Evolutionary conservation across 306 rosid species (phyloP), one percentile per base, ranked within the genome.

Genomic region (Sesbania bispinosa): DNA sequence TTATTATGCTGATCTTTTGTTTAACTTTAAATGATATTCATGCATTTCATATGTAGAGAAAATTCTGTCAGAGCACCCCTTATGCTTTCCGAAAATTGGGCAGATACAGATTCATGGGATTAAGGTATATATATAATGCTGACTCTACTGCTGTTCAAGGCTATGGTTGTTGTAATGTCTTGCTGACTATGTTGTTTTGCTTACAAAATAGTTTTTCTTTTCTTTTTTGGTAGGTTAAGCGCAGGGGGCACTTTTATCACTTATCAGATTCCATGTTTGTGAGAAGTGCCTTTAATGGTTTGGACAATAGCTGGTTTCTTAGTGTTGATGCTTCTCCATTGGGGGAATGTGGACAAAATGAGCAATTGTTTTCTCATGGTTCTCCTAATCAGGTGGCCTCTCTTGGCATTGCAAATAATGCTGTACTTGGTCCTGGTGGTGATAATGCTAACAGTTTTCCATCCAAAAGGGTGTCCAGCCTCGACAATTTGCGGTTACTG

Each of bases 11-110:
- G 14, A n/a, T 35, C 16, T 39, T 68, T 10, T 46, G 35, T 58
- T 69, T 8, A 70, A 4, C 19, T 15, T 67, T 23, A 11, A 18
- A 16, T 71, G 14, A 45, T 26, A 15, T 29, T 7, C 21, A 38
- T 79, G 51, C 36, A 2, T 52, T 59, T 70, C 14, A 1, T 43
- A 2, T 71, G 43, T 21, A 83, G 87, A 73, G 63, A 67, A 41
- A 18, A 72, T 83, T 32, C 6, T 29, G 38, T 47, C 8, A 0
- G 80, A 83, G 33, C 87, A 83, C 45, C 62, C 62, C 15, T 18
- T 46, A 47, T 79, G 80, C 58, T 83, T 79, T 72, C 84, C 87
- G 3, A 54, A 67, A 62, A 8, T 79, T 10, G 87, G 87, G 19
- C 77, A 47, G 33, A 76, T 83, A 36, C 77, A 47, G 69, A 48